Percentiles rank a stretch among this genome's conserved stretches.
Evolutionary conservation across 2,329 filamentous ascomycete species (phyloP).

Genomic region (Nemania bipapillata): DNA sequence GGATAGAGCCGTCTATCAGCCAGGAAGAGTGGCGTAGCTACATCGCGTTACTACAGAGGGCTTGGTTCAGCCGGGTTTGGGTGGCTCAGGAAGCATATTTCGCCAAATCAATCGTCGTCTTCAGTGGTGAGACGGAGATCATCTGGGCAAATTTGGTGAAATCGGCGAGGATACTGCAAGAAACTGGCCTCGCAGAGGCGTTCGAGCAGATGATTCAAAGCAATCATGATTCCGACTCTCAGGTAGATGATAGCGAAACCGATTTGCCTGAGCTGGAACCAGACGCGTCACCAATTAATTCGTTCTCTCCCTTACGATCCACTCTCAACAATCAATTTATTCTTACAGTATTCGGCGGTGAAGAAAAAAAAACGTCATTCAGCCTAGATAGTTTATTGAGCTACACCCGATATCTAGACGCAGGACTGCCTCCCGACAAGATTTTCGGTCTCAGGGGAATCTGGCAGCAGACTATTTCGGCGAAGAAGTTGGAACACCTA

Average conservation of each 20-base stretch:
- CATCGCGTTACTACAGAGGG: neutral
- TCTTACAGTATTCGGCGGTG: conserved; percentile 2
- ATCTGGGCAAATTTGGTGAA: neutral
- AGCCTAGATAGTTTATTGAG: neutral
- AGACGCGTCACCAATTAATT: neutral
- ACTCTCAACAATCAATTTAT: conserved; percentile 12
- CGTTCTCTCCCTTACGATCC: neutral
- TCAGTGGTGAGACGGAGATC: conserved; percentile 2
- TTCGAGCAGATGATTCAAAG: neutral
- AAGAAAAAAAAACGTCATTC: neutral
- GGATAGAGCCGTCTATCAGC: conserved; percentile 3
- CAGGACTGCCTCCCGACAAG: neutral
- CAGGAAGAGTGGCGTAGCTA: conserved; percentile 6
- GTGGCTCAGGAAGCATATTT: conserved; percentile 11
- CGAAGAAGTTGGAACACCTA: neutral
- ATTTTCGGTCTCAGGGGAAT: conserved; percentile 5
- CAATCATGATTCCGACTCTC: neutral
- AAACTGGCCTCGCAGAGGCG: conserved; percentile 10
- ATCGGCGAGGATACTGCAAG: conserved; percentile 4
- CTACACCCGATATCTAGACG: neutral
- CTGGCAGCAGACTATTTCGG: neutral
- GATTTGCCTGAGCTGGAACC: neutral
- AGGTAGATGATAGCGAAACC: neutral
- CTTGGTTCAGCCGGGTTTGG: conserved; percentile 16
- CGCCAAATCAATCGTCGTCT: conserved; percentile 5